Evolutionary conservation across 1,284 basidiomycete genomes (phyloP).

Genomic region (Rhodotorula sp.): DNA sequence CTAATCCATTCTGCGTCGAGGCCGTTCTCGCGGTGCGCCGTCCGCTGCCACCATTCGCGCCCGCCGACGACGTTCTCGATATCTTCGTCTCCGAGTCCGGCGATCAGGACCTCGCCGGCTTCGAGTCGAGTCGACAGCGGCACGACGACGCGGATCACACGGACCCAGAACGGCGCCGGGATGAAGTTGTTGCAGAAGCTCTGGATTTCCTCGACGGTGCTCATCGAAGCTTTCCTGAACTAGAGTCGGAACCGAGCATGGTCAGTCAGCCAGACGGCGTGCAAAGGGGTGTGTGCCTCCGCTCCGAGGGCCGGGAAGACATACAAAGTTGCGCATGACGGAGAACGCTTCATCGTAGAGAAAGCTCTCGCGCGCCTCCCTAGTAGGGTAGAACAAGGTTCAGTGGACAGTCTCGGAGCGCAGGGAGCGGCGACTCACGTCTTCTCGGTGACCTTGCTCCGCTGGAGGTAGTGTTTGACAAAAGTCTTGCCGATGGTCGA

Average conservation of each 20-base stretch:
- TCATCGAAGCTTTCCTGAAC: conserved; percentile 50
- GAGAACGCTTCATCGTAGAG: conserved; percentile 67
- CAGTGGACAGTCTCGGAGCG: neutral
- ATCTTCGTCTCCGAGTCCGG: conserved; percentile 80
- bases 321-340: conserved; percentile 32
- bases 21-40: conserved; percentile 68
- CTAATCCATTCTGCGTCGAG: conserved; percentile 90
- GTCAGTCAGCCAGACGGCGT: neutral
- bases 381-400: conserved; percentile 9
- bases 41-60: conserved; percentile 94
- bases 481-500: conserved; percentile 21
- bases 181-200: conserved; percentile 79
- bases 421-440: conserved; percentile 7
- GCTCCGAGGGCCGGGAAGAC: neutral
- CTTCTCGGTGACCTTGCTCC: conserved; percentile 21
- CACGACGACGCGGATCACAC: conserved; percentile 70
- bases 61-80: conserved; percentile 78
- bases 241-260: conserved; percentile 3
- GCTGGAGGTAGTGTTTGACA: conserved; percentile 25
- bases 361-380: conserved; percentile 68
- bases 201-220: conserved; percentile 82
- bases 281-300: conserved; percentile 50
- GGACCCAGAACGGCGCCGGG: conserved; percentile 85
- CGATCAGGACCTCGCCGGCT: conserved; percentile 73
- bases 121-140: conserved; percentile 65